These are phyloP conservation scores for Teunomyces tritomae DNA, from an alignment of 805 yeast genomes.

Conservation along the genomic window DNA sequence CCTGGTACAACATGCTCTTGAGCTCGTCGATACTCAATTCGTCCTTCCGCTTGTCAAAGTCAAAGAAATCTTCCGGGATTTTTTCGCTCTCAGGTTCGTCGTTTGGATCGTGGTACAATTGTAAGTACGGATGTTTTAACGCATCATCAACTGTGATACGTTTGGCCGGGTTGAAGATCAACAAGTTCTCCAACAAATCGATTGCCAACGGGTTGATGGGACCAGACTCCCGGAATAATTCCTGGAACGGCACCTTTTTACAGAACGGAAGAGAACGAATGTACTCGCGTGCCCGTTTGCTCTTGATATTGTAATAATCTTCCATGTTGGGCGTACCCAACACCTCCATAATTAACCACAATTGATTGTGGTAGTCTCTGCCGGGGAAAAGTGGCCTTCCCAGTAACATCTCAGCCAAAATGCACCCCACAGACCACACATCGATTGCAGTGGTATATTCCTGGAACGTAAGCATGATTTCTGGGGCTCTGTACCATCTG, in stretches of 20 bases:
- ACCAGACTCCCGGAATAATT: conserved; percentile 28
- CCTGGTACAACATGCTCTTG: conserved; percentile 74
- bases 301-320: conserved; percentile 70
- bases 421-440: conserved; percentile 96
- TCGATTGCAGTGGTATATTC: conserved; percentile 94
- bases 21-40: conserved; percentile 73
- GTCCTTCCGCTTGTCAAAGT: conserved; percentile 82
- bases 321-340: conserved; percentile 86
- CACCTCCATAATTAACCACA: conserved; percentile 78
- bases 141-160: conserved; percentile 77
- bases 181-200: conserved; percentile 63
- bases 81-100: conserved; percentile 89
- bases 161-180: conserved; percentile 68
- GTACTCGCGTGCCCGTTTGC: conserved; percentile 85
- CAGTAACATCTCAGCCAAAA: conserved; percentile 82
- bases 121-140: conserved; percentile 79
- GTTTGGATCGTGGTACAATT: conserved; percentile 88
- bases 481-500: conserved; percentile 97
- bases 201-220: conserved; percentile 40
- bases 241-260: conserved; percentile 56
- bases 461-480: conserved; percentile 91
- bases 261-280: conserved; percentile 74
- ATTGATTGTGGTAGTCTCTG: conserved; percentile 87
- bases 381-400: conserved; percentile 93
- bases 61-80: conserved; percentile 83